These are phyloP conservation scores for Calonectria pteridis DNA, from an alignment of 2,329 filamentous ascomycete genomes.

Conservation along the genomic window DNA sequence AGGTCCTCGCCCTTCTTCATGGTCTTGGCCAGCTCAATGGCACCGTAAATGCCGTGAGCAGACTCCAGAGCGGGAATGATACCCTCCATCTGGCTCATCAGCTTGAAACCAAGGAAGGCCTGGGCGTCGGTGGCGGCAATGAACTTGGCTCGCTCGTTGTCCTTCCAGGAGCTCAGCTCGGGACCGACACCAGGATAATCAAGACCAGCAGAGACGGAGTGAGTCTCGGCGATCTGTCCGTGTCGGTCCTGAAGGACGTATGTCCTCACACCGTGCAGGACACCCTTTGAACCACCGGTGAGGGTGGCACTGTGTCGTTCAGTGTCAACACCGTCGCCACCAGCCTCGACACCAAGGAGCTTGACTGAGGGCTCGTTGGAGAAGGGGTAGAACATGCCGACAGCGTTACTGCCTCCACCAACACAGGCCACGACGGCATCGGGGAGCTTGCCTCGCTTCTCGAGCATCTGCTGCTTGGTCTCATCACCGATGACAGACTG, in stretches of 20 bases:
- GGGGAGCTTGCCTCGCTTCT: slow-evolving; percentile 87
- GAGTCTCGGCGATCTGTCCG: slow-evolving; percentile 94
- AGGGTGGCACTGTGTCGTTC: slow-evolving; percentile 88
- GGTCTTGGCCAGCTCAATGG: slow-evolving; percentile 89
- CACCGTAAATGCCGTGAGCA: slow-evolving; percentile 91
- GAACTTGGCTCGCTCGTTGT: slow-evolving; percentile 86
- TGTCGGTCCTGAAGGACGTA: slow-evolving; percentile 94
- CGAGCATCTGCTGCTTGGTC: slow-evolving; percentile 91
- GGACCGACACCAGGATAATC: slow-evolving; percentile 98
- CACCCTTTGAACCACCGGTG: slow-evolving; percentile 87
- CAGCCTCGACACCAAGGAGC: slow-evolving; percentile 93
- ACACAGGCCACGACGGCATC: slow-evolving; percentile 98
- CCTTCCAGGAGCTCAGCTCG: slow-evolving; percentile 94
- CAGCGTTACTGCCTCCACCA: slow-evolving; percentile 93
- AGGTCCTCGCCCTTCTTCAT: slow-evolving; percentile 91
- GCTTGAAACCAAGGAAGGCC: slow-evolving; percentile 87
- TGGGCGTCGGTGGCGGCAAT: slow-evolving; percentile 92
- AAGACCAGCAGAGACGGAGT: slow-evolving; percentile 95
- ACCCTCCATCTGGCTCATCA: slow-evolving; percentile 89
- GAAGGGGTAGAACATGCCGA: slow-evolving; percentile 99
- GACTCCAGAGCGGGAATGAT: slow-evolving; percentile 97
- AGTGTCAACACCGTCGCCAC: slow-evolving; percentile 92
- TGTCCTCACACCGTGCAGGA: slow-evolving; percentile 94
- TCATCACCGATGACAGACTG: slow-evolving; percentile 96
- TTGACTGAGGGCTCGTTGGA: slow-evolving; percentile 86